Evolutionary conservation across 768 basidiomycete genomes (phyloP), one percentile per base, ranked within the genome.

Genomic region (Trametes sanguinea): DNA sequence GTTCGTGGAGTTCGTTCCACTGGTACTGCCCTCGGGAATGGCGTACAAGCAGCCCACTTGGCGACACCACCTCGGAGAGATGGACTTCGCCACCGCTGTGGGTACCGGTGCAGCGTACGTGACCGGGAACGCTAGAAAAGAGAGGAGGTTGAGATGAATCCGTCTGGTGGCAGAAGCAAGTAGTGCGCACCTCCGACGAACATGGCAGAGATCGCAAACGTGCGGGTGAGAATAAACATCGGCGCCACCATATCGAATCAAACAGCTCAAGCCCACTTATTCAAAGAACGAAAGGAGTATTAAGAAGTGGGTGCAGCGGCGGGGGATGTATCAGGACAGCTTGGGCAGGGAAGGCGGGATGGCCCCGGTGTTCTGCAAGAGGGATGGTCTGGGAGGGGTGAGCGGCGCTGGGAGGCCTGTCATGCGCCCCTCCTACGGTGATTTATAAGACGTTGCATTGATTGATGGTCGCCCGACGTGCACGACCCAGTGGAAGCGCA

Each of bases 201-300:
- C n/a, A 63, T 52, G 35, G 62, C 62, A 13, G 51, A 63, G 43
- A 63, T 58, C 27, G 57, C 62, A 29, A 63, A 63, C 4, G 62
- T 33, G 45, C 62, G 56, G 27, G 62, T 63, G n/a, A 63, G 57
- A 27, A 63, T 63, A 56, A 63, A 63, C 16, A 51, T 58, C 13
- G 48, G 30, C 30, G 56, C 46, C 7, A 62, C 54, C 61, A 62
- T 62, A 14, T 32, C 39, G 52, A 6, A 33, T 10, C 9, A 42
- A 57, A 50, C 46, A 48, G 39, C 55, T 48, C 22, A 22, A 48
- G 55, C 46, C 55, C 55, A 40, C 55, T 57, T 57, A 57, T 7
- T 57, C 55, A 57, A 33, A 57, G 46, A 48, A 57, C 55, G 56
- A 51, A 50, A 33, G 57, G 43, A 51, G 29, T 6, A 13, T 50